Evolutionary conservation across 441 rosid genomes (phyloP), one percentile per base, ranked within the genome.

Genomic region (Sinapis alba): DNA sequence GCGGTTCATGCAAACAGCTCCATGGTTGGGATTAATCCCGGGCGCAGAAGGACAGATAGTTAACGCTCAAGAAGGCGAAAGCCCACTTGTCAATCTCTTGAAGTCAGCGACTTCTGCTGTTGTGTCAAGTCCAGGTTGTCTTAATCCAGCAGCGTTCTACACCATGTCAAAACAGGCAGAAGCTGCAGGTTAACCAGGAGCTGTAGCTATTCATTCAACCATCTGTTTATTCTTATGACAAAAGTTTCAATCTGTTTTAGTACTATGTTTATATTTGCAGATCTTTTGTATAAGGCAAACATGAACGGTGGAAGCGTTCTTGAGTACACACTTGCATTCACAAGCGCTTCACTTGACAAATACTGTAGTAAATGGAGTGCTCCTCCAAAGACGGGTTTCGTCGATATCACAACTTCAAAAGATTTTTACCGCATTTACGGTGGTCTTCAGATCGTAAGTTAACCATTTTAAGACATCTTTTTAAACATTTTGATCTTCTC

Each of bases 91-190:
- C 66, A 87, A 78, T 77, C 97, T 96, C 81, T 90, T 96, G 72
- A 94, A 94, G 81, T 88, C 98, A 41, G 94, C 98, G 26, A 86
- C 90, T 58, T 81, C 93, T 66, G 96, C 93, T 28, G 81, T 90
- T 69, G 90, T 88, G 66, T 90, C 96, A 19, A 88, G 85, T 68
- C 94, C 98, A 12, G 83, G 87, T 65, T 94, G 96, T 73, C 86
- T 90, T 64, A 86, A 84, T 83, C 96, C 99, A 73, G 77, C 92
- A 60, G 91, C 96, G 69, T 96, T 94, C 84, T 88, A 89, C 81
- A 88, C 93, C 73, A 88, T 96, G 94, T 90, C 98, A 53, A 96
- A 96, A 84, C 98, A 94, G 74, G 99, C 99, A 84, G 98, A 96
- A 83, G 98, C 99, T 85, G 99, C 98, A 87, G 98, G 99, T 96